Evolutionary conservation across 2,329 filamentous ascomycete species (phyloP).

Genomic region (Colletotrichum sojae): DNA sequence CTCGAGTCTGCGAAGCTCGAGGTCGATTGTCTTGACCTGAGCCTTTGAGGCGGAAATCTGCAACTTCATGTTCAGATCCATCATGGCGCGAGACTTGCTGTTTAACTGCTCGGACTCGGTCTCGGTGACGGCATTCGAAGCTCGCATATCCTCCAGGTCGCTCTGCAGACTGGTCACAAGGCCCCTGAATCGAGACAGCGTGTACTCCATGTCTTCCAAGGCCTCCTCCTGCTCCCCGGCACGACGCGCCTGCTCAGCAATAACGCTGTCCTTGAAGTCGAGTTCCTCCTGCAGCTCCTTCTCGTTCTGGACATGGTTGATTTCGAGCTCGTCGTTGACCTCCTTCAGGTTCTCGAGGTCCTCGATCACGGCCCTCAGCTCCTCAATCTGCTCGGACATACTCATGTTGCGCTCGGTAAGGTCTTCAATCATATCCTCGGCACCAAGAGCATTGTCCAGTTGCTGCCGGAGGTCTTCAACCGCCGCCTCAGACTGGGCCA

Average conservation of each 20-base stretch:
- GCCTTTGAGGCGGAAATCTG: constrained; percentile 92
- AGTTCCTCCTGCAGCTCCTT: constrained; percentile 96
- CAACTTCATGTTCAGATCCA: constrained; percentile 95
- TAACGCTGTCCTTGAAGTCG: constrained; percentile 87
- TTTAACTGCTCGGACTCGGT: constrained; percentile 92
- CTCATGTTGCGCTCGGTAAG: constrained; percentile 89
- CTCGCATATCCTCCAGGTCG: constrained; percentile 92
- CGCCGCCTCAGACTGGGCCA: constrained; percentile 79
- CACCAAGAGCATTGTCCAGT: constrained; percentile 87
- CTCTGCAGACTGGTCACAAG: constrained; percentile 87
- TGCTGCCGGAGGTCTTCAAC: constrained; percentile 92
- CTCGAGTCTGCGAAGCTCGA: constrained; percentile 88
- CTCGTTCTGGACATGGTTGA: constrained; percentile 92
- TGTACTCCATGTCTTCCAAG: constrained; percentile 91
- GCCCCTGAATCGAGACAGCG: constrained; percentile 88
- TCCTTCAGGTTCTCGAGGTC: constrained; percentile 93
- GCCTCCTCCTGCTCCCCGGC: constrained; percentile 82
- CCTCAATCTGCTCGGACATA: constrained; percentile 85
- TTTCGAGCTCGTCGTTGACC: constrained; percentile 93
- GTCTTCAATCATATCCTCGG: constrained; percentile 95
- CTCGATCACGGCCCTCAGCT: constrained; percentile 85
- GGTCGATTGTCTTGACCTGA: constrained; percentile 93
- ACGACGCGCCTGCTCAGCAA: constrained; percentile 84
- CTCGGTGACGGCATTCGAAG: constrained; percentile 92
- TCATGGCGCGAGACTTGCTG: constrained; percentile 90